Evolutionary conservation across 768 basidiomycete genomes (phyloP).

Genomic region (Panaeolus papilionaceus): DNA sequence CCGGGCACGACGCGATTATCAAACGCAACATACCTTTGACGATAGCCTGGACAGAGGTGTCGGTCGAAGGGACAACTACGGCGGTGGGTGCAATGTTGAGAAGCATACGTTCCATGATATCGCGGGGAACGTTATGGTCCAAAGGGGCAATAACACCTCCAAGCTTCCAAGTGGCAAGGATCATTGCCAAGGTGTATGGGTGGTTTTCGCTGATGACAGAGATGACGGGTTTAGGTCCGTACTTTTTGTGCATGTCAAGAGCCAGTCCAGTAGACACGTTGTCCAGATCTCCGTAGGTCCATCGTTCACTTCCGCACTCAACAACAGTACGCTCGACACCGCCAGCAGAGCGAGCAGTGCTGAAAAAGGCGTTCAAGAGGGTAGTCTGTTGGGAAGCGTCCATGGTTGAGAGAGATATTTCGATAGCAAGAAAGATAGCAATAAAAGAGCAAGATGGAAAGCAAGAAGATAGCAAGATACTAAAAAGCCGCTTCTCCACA

Average conservation of each 20-base stretch:
- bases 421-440: slow-evolving; percentile 19
- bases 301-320: slow-evolving; percentile 37
- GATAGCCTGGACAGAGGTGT: slow-evolving; percentile 29
- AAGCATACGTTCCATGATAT: slow-evolving; percentile 40
- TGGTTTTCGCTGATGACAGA: slow-evolving; percentile 42
- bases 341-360: slow-evolving; percentile 26
- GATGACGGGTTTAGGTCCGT: slow-evolving; percentile 36
- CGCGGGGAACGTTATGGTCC: slow-evolving; percentile 37
- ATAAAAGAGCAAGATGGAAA: slow-evolving; percentile 20
- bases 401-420: slow-evolving; percentile 22
- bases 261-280: slow-evolving; percentile 39
- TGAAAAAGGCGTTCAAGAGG: slow-evolving; percentile 30
- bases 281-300: slow-evolving; percentile 42
- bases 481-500: neutral
- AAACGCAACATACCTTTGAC: slow-evolving; percentile 28
- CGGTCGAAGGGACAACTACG: slow-evolving; percentile 32
- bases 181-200: slow-evolving; percentile 37
- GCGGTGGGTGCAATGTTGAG: slow-evolving; percentile 35
- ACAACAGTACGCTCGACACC: slow-evolving; percentile 30
- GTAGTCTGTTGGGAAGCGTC: slow-evolving; percentile 25
- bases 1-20: neutral
- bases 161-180: slow-evolving; percentile 42
- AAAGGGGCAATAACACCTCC: slow-evolving; percentile 39
- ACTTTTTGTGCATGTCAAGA: slow-evolving; percentile 29
- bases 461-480: slow-evolving; percentile 12